phyloP scores from a whole-genome alignment of 257 asterid species.

The Gynochthodes officinalis region DNA sequence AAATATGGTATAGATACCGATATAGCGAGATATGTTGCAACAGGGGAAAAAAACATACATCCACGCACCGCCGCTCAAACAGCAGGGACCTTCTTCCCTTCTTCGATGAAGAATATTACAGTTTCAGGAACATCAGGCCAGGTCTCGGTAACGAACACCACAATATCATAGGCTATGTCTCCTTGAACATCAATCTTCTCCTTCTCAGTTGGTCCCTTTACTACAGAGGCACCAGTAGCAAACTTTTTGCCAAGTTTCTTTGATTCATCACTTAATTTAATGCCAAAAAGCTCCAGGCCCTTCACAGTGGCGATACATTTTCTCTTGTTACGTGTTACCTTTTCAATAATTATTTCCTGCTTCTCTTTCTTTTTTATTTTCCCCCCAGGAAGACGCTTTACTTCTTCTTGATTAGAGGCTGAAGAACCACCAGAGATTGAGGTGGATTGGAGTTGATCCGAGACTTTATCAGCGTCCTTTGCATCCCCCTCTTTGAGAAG shows the following conservation, averaged over 20 bases:
- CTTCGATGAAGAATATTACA: slow-evolving; percentile 80
- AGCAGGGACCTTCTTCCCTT: slow-evolving; percentile 87
- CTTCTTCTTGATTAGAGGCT: slow-evolving; percentile 74
- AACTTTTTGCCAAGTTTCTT: slow-evolving; percentile 95
- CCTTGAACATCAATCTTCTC: slow-evolving; percentile 98
- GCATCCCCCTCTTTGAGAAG: slow-evolving; percentile 61
- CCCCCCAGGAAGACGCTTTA: slow-evolving; percentile 95
- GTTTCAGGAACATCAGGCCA: slow-evolving; percentile 89
- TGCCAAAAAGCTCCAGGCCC: slow-evolving; percentile 90
- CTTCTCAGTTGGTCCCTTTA: slow-evolving; percentile 95
- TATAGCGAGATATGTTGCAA: too few species aligned
- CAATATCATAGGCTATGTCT: slow-evolving; percentile 87
- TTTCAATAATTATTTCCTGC: slow-evolving; percentile 85
- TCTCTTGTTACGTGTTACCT: slow-evolving; percentile 86
- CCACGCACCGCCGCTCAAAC: slow-evolving; percentile 33
- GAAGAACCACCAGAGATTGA: slow-evolving; percentile 75
- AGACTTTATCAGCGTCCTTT: slow-evolving; percentile 59
- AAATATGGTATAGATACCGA: too few species aligned
- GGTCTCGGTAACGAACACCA: slow-evolving; percentile 86
- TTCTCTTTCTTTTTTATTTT: slow-evolving; percentile 89
- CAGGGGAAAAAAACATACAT: slow-evolving; percentile 16
- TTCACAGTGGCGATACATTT: slow-evolving; percentile 91
- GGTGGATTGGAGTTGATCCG: slow-evolving; percentile 79
- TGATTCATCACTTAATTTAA: slow-evolving; percentile 87
- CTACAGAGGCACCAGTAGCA: slow-evolving; percentile 96